Base-by-base conservation (phyloP, 768 basidiomycete genomes). In the Tylopilus felleus region DNA sequence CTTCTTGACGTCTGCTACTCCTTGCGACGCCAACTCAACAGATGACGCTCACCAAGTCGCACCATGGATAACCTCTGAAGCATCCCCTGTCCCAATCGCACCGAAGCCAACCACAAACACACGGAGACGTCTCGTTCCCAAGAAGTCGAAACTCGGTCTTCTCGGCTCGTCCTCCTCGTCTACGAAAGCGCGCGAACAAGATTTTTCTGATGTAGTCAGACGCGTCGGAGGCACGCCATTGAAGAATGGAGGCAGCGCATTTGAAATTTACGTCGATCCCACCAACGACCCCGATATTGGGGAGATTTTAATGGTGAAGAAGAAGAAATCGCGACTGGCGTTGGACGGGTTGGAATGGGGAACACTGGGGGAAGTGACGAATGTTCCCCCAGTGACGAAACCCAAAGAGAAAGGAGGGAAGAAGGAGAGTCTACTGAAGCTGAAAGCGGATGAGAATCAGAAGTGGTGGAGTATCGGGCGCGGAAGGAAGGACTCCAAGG, bases 401-500 rank as follows among this genome's bases (percentile, higher is more conserved):
- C 47, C 54, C 57, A 67, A 69, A 68, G 65, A 78, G 73, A 65
- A 69, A 60, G 60, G 73, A 43, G 71, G 70, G 54, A 75, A 73
- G 61, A 62, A 62, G 65, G 57, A 57, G 46, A 56, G 60, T 19
- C 41, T 65, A 54, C 63, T 73, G 52, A 75, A 75, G 62, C 57
- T 74, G 51, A 80, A 77, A 67, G 66, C 55, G 25, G 77, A 78
- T 41, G 75, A 77, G 56, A 81, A 76, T 61, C 77, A 78, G 63
- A 87, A 84, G 68, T 92, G 89, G 88, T 92, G 89, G 90, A 91
- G 80, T 57, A 84, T 92, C 54, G 84, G 87, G 7, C 73, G 87
- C 14, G 86, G 86, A 10, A 71, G 85, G 60, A 90, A 84, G 64
- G 88, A 88, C 52, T 83, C 81, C 17, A 88, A 88, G 66, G 84